These are phyloP conservation scores for Dunaliella sp. DNA, from an alignment of 139 green algal genomes.

Conservation along the genomic window DNA sequence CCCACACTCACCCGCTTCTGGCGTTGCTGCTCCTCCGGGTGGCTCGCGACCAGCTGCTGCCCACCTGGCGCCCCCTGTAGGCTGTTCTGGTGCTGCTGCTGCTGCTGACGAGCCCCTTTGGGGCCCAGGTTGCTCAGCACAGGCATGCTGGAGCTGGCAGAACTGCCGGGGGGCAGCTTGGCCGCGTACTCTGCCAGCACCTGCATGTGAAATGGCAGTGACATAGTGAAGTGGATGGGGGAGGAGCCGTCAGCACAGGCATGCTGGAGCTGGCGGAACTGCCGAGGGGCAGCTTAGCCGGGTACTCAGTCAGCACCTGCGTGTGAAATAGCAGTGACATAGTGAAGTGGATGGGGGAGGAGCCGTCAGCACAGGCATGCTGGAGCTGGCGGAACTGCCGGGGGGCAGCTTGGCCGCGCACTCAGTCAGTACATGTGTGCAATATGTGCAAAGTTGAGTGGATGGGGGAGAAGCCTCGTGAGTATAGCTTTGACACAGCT, in stretches of 20 bases:
- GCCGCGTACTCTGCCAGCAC: slow-evolving; percentile 42
- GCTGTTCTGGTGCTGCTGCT: slow-evolving; percentile 1
- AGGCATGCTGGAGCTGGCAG: slow-evolving; percentile 21
- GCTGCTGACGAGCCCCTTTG: neutral
- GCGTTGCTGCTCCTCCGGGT: neutral
- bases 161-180: slow-evolving; percentile 30
- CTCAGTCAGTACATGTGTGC: slow-evolving; percentile 40
- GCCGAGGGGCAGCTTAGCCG: slow-evolving; percentile 28
- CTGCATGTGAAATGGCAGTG: too few relatives aligned
- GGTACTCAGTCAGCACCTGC: slow-evolving; percentile 44
- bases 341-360: too few relatives aligned
- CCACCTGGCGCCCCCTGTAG: neutral
- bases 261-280: slow-evolving; percentile 23
- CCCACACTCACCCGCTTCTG: neutral
- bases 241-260: neutral
- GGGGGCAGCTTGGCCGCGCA: slow-evolving; percentile 29
- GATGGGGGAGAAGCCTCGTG: too few relatives aligned
- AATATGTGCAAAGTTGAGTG: too few relatives aligned
- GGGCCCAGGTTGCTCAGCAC: slow-evolving; percentile 20
- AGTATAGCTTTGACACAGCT: too few relatives aligned
- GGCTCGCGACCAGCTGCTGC: neutral
- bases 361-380: slow-evolving; percentile 21
- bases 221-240: neutral
- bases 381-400: slow-evolving; percentile 20
- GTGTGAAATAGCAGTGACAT: too few relatives aligned